Percentiles rank a stretch among this genome's conserved stretches.
Conservation (phyloP, 2,329 filamentous ascomycete species). For the Sporothrix pseudoabietina region DNA sequence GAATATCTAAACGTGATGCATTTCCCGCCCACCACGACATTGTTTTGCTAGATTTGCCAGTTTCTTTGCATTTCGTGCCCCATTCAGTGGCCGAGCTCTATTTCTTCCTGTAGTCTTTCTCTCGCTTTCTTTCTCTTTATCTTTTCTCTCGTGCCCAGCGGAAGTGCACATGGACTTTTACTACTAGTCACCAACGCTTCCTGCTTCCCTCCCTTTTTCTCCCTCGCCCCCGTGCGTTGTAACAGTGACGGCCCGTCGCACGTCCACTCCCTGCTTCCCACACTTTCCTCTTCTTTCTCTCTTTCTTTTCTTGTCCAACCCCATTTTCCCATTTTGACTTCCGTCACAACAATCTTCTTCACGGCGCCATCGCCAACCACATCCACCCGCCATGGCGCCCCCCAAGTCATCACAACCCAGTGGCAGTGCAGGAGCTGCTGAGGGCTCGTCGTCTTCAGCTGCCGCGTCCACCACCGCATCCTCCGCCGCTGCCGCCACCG, state of each 20-base stretch:
- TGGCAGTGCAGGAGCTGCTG: conserved; percentile 21
- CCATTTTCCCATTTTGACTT: conserved; percentile 1
- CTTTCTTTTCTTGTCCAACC: neutral
- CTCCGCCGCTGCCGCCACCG: neutral
- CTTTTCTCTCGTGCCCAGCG: neutral
- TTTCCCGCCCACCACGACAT: conserved; percentile 6
- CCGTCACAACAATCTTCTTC: conserved; percentile 12
- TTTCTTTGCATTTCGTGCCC: neutral
- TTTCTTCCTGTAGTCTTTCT: neutral
- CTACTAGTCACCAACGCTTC: conserved; percentile 5
- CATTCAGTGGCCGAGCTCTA: neutral
- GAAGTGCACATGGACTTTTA: conserved; percentile 6
- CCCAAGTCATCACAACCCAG: conserved; percentile 29
- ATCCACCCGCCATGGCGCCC: conserved; percentile 31
- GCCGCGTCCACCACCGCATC: conserved; percentile 8
- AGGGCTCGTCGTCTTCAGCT: conserved; percentile 15
- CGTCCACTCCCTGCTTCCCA: neutral
- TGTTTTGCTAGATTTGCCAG: conserved; percentile 13
- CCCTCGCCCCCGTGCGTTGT: conserved; percentile 15
- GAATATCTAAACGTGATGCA: conserved; percentile 21
- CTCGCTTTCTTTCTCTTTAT: conserved; percentile 18
- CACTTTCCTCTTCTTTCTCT: neutral
- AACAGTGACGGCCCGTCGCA: neutral
- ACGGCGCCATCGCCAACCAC: conserved; percentile 25
- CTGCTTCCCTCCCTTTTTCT: conserved; percentile 13